Conservation (phyloP, 192 early-diverging fungal species). For the Thamnidium elegans region DNA sequence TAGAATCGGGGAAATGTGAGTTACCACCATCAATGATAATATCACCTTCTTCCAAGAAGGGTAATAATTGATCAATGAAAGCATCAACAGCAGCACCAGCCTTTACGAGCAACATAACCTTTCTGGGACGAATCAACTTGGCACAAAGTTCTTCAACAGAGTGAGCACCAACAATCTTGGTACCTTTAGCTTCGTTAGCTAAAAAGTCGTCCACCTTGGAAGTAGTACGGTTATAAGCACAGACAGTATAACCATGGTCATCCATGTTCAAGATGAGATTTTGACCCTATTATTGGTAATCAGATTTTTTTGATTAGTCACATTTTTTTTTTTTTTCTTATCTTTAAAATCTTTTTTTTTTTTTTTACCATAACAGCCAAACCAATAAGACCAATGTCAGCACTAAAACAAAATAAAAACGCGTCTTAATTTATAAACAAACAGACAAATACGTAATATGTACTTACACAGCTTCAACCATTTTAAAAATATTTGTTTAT, state of each 20-base stretch:
- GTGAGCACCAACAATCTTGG: constrained; percentile 90
- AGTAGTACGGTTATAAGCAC: constrained; percentile 95
- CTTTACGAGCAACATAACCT: constrained; percentile 98
- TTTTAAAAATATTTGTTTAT: constrained; percentile 7
- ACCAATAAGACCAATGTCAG: constrained; percentile 99
- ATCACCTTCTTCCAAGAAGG: constrained; percentile 85
- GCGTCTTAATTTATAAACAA: background rate
- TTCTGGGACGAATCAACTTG: constrained; percentile 93
- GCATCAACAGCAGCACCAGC: constrained; percentile 92
- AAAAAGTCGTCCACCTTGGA: constrained; percentile 94
- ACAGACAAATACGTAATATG: background rate
- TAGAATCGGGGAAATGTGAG: constrained; percentile 97
- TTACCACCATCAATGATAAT: constrained; percentile 99
- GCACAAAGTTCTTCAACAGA: constrained; percentile 91
- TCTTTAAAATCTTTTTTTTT: background rate
- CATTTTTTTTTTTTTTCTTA: background rate
- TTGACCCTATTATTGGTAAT: constrained; percentile 70
- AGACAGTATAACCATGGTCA: constrained; percentile 92
- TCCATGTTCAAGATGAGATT: constrained; percentile 99
- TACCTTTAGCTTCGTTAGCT: constrained; percentile 97
- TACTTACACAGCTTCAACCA: constrained; percentile 19
- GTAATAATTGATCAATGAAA: constrained; percentile 89
- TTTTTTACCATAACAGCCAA: constrained; percentile 95
- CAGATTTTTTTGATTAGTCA: background rate
- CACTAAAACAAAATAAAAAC: constrained; percentile 42